Evolutionary conservation across 495 filamentous ascomycete species (phyloP).

Genomic region (Acidomyces sp.): DNA sequence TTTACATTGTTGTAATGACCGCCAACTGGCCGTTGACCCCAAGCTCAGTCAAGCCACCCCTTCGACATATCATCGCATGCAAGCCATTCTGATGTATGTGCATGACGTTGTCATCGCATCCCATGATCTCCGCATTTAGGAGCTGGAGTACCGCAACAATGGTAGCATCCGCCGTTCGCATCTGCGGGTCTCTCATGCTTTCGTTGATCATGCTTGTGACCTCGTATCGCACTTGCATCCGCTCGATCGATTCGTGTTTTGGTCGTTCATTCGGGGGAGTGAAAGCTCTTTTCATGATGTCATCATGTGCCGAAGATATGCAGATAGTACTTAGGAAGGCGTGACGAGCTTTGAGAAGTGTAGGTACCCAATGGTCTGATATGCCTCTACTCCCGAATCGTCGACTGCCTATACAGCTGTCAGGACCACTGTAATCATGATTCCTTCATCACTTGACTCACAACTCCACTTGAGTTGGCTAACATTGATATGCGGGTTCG

Average conservation of each 20-base stretch:
- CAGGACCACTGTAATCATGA: not conserved
- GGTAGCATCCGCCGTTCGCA: conserved; percentile 13
- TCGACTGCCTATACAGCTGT: conserved; percentile 1
- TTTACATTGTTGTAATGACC: conserved; percentile 12
- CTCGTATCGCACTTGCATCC: conserved; percentile 18
- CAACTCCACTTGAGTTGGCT: conserved; percentile 10
- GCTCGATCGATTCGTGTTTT: conserved; percentile 16
- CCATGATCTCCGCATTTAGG: conserved; percentile 24
- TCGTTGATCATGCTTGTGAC: conserved; percentile 22
- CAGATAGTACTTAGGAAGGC: conserved; percentile 29
- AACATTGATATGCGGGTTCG: conserved; percentile 1
- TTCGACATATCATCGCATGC: conserved; percentile 19
- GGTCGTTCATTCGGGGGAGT: conserved; percentile 1
- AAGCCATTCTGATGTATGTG: conserved; percentile 22
- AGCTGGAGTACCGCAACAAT: conserved; percentile 27
- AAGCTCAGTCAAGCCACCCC: conserved; percentile 20
- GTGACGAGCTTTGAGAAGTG: conserved; percentile 22
- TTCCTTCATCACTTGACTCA: not conserved
- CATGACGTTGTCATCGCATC: conserved; percentile 19
- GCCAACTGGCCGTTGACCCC: conserved; percentile 14
- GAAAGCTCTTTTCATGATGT: conserved; percentile 16
- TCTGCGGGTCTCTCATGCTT: conserved; percentile 19
- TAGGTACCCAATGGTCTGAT: conserved; percentile 21
- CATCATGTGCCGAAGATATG: conserved; percentile 25
- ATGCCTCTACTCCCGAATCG: conserved; percentile 11